Percentiles rank a stretch among this genome's conserved stretches.
Conservation (phyloP, 2,329 filamentous ascomycete species). For the Cladosporium sp. region DNA sequence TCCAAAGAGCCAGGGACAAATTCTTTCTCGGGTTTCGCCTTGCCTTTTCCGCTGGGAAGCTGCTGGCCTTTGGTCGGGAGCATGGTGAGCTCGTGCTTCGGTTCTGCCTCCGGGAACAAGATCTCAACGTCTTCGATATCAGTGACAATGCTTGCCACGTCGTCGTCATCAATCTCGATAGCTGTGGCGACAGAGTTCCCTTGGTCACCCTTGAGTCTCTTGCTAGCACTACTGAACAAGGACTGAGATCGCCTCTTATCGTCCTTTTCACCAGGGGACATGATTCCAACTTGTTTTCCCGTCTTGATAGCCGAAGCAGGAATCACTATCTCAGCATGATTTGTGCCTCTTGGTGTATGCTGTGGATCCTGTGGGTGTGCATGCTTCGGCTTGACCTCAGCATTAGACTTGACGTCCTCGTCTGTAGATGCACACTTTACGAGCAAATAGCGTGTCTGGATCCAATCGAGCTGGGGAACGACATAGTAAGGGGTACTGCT, state of each 20-base stretch:
- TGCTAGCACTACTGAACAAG: constrained; percentile 4
- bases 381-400: constrained; percentile 21
- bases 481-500: constrained; percentile 61
- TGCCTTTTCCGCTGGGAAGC: neutral
- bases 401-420: constrained; percentile 17
- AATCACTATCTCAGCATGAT: constrained; percentile 41
- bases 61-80: neutral
- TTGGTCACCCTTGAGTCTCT: constrained; percentile 25
- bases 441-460: constrained; percentile 83
- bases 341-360: constrained; percentile 40
- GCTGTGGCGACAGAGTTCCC: constrained; percentile 32
- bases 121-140: constrained; percentile 45
- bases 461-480: constrained; percentile 74
- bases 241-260: neutral
- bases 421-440: constrained; percentile 38
- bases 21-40: constrained; percentile 29
- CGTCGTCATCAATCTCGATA: constrained; percentile 34
- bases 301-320: constrained; percentile 51
- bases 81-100: constrained; percentile 7
- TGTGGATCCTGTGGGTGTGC: constrained; percentile 38
- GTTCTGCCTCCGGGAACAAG: constrained; percentile 29
- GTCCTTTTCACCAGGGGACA: neutral
- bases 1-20: constrained; percentile 68
- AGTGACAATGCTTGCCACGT: constrained; percentile 46
- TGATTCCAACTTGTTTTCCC: constrained; percentile 24